Evolutionary conservation across 306 rosid genomes (phyloP), one percentile per base, ranked within the genome.

Genomic region (Lablab purpureus): DNA sequence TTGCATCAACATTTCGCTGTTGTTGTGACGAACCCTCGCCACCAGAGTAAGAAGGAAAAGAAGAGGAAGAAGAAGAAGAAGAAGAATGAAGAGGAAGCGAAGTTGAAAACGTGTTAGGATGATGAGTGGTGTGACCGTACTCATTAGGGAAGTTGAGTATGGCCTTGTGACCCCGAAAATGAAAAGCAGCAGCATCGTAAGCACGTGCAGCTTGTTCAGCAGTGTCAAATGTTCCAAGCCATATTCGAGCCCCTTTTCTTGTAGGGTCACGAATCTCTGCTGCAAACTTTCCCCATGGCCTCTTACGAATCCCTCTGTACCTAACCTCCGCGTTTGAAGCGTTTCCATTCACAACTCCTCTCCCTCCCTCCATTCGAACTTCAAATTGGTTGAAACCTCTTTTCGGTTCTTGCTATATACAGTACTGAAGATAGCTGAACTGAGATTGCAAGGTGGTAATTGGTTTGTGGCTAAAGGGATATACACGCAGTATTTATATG

Each of bases 261-360:
- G 94, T 84, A 0, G 97, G 97, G 46, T 94, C 98, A 19, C 98
- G 93, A 71, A 92, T 94, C 77, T 94, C 98, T 0, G 98, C 98
- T 0, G 97, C 98, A 52, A 82, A 92, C 74, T 94, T 94, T 1
- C 97, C 99, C 99, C 97, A 94, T 5, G 97, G 99, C 70, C 99
- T 84, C 67, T 89, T 78, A 5, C 99, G 82, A 37, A 94, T 92
- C 27, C 99, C 99, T 77, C 97, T 75, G 65, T 91, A 94, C 21
- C 86, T 75, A 34, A 30, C 60, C 58, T 87, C 93, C 21, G 60
- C 14, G 60, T n/a, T 50, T n/a, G 56, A 50, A 6, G 5, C 43
- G 32, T 77, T 73, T 73, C 40, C 67, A 51, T 51, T 78, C 59
- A 18, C 59, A 54, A 54, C 60, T 34, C 63, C 27, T 62, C 73